These are phyloP conservation scores for Mallotus nudiflorus DNA, from an alignment of 345 rosid species.

Conservation along the genomic window DNA sequence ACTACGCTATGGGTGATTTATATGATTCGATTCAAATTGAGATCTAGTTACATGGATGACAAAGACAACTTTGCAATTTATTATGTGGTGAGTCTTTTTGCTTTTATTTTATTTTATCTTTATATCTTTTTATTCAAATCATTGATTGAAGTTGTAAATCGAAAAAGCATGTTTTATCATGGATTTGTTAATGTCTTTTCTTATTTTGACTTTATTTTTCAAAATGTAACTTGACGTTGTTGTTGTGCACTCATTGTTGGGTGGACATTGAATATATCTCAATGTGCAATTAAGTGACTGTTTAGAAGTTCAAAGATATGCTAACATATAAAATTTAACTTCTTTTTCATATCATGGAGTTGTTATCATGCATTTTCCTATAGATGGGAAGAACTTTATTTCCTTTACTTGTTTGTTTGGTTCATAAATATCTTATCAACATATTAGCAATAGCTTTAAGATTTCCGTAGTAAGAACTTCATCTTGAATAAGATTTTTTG, in stretches of 20 bases:
- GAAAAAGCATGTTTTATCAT: neutral
- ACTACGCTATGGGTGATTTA: constrained; percentile 98
- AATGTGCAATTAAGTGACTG: neutral
- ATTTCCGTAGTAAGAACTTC: neutral
- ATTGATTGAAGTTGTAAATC: neutral
- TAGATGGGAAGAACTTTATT: neutral
- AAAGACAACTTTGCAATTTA: constrained; percentile 93
- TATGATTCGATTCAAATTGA: constrained; percentile 87
- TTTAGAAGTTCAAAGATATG: neutral
- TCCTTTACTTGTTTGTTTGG: neutral
- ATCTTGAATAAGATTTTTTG: too few species aligned
- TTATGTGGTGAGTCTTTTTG: constrained; percentile 64
- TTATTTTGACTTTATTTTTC: neutral
- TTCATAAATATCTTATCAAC: too few species aligned
- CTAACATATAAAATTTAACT: neutral
- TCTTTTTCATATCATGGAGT: neutral
- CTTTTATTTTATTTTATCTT: neutral
- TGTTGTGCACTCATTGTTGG: neutral
- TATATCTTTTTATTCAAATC: neutral
- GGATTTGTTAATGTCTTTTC: neutral
- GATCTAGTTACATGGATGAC: constrained; percentile 91
- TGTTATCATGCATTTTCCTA: neutral
- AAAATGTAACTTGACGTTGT: neutral
- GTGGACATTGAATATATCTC: neutral
- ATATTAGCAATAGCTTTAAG: too few species aligned